Evolutionary conservation across 768 basidiomycete species (phyloP), one percentile per base, ranked within the genome.

Genomic region (Hemileccinum rubropunctum): DNA sequence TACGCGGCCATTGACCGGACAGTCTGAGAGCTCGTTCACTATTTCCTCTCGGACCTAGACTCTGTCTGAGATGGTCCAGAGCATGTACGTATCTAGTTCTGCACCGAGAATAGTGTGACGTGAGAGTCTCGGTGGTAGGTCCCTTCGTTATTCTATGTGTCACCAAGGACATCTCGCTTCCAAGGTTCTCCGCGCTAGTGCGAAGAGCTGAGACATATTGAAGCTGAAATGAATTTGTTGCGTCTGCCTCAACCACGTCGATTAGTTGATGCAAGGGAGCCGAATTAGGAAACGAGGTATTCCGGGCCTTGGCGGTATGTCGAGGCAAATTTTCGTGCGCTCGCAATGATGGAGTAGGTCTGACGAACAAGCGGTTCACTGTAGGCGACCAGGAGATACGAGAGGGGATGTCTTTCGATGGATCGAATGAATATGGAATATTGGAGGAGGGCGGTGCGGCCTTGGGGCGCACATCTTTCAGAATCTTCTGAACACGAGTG

Each of bases 1-100:
- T 44, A 4, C 67, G 63, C 13, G 76, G 76, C 74, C 75, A 76
- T 49, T 68, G 60, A 9, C 67, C 67, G 0, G 65, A 53, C 15
- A 37, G 30, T 12, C 39, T 18, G 2, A 67, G 27, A 4, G 60
- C 52, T 4, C 27, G 28, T 50, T 70, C 67, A 3, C 48, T 48
- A 9, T 17, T 8, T 27, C 40, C 61, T 23, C 13, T 39, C 2
- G 67, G 58, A 48, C 11, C 58, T 41, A 60, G 53, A 28, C 20
- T 4, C 3, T 45, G 18, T 28, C 26, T 27, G 42, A 67, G 12
- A 23, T 14, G 1, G 3, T 14, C 9, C 3, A 51, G 37, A 2
- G 14, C 26, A 4, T 45, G 7, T 1, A 21, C 14, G 28, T 56
- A 63, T 26, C 15, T 37, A 3, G n/a, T 18, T 39, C 42, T 54